Conservation (phyloP, 108 stramenopile species). For the Cyclotella baltica region DNA sequence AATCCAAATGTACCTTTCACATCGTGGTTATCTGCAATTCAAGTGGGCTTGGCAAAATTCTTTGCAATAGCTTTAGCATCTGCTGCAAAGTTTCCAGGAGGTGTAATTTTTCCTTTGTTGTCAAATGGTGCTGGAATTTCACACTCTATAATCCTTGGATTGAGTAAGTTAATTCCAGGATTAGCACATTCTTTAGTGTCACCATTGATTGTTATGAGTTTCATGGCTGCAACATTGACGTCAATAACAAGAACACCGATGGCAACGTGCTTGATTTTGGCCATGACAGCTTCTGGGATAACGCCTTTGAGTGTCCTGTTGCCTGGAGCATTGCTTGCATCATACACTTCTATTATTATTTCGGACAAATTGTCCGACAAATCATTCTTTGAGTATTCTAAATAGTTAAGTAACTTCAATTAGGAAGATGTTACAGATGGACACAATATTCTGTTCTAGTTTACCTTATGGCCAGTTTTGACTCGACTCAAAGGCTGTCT, state of each 20-base stretch:
- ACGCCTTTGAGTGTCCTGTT: slow-evolving; percentile 63
- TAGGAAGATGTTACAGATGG: no score
- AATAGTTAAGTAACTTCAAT: slow-evolving; percentile 4
- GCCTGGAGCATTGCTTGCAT: slow-evolving; percentile 61
- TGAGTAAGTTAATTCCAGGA: slow-evolving; percentile 22
- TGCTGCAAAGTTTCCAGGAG: slow-evolving; percentile 45
- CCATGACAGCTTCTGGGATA: slow-evolving; percentile 58
- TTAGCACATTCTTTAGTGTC: slow-evolving; percentile 24
- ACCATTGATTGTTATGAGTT: slow-evolving; percentile 60
- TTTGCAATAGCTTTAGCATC: slow-evolving; percentile 63
- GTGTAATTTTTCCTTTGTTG: slow-evolving; percentile 53
- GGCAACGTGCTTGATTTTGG: slow-evolving; percentile 67
- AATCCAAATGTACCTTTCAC: slow-evolving; percentile 57
- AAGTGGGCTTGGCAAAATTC: slow-evolving; percentile 69
- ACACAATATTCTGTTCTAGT: no score
- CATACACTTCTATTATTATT: slow-evolving; percentile 60
- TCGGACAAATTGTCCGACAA: slow-evolving; percentile 58
- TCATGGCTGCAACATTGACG: slow-evolving; percentile 70
- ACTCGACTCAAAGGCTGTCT: no score
- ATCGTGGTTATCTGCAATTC: slow-evolving; percentile 47
- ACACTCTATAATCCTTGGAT: slow-evolving; percentile 23
- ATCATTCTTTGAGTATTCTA: slow-evolving; percentile 62
- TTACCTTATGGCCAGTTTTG: no score
- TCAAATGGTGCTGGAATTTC: slow-evolving; percentile 48
- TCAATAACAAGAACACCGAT: slow-evolving; percentile 71